These are phyloP conservation scores for Lentinula lateritia DNA, from an alignment of 768 basidiomycete genomes.

Conservation along the genomic window DNA sequence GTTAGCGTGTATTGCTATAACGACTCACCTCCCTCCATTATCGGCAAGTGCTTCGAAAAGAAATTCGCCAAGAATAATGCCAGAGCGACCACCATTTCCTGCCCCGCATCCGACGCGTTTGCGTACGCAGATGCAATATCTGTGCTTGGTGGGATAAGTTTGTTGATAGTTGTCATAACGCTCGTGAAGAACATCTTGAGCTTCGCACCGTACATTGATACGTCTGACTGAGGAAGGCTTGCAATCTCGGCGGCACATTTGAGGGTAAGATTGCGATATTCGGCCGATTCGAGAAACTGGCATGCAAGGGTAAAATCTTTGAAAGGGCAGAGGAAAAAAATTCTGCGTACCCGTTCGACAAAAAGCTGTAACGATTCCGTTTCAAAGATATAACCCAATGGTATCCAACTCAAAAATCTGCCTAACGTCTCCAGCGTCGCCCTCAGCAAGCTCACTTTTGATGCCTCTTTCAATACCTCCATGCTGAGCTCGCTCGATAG, in stretches of 20 bases:
- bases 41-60: conserved; percentile 61
- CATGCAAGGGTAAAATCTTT: neutral
- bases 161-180: conserved; percentile 72
- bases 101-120: conserved; percentile 69
- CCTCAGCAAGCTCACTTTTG: conserved; percentile 62
- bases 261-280: conserved; percentile 73
- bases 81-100: conserved; percentile 74
- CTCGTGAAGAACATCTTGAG: conserved; percentile 72
- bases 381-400: conserved; percentile 16
- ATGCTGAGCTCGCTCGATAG: conserved; percentile 73
- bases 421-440: conserved; percentile 70
- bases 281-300: conserved; percentile 50
- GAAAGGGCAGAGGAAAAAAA: neutral
- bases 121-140: conserved; percentile 71
- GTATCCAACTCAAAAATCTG: conserved; percentile 78
- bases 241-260: conserved; percentile 72
- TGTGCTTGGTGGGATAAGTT: conserved; percentile 68
- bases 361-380: neutral
- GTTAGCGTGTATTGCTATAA: neutral
- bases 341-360: neutral
- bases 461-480: conserved; percentile 70
- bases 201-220: conserved; percentile 67
- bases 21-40: conserved; percentile 68
- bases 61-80: conserved; percentile 53
- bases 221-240: neutral